Percentiles rank a stretch among this genome's conserved stretches.
These are phyloP conservation scores for Chenopodium formosanum DNA, from an alignment of 148 eudicot species.

Conservation along the genomic window DNA sequence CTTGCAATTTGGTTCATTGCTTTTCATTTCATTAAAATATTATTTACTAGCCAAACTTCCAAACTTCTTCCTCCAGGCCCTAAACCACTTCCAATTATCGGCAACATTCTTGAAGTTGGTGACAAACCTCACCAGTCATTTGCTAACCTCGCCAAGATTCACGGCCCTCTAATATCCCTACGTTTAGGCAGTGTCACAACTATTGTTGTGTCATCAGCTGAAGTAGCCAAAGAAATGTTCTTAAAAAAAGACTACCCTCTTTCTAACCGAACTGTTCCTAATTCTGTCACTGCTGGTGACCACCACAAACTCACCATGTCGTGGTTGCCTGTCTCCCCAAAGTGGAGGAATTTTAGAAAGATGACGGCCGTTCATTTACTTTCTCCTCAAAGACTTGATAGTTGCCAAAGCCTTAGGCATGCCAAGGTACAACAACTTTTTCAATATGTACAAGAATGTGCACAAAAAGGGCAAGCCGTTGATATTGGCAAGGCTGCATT, in stretches of 20 bases:
- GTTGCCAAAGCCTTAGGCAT: conserved; percentile 21
- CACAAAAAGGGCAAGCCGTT: conserved; percentile 9
- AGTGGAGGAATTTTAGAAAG: conserved; percentile 19
- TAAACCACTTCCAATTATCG: conserved; percentile 39
- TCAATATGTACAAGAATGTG: conserved; percentile 9
- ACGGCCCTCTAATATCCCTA: conserved; percentile 40
- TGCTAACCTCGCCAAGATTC: conserved; percentile 31
- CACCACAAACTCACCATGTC: conserved; percentile 25
- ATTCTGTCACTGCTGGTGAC: conserved; percentile 24
- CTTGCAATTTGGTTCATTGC: background rate
- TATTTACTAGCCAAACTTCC: background rate
- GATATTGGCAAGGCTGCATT: conserved; percentile 28
- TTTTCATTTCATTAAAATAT: background rate
- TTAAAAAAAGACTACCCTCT: conserved; percentile 21
- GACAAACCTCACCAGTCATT: conserved; percentile 42
- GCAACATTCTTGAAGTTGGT: conserved; percentile 42
- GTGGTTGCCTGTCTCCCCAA: conserved; percentile 21
- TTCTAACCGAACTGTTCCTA: conserved; percentile 29
- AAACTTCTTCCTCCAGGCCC: conserved; percentile 38
- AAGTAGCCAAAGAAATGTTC: conserved; percentile 40
- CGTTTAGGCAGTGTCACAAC: conserved; percentile 37
- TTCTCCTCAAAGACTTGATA: conserved; percentile 20
- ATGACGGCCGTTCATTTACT: conserved; percentile 23
- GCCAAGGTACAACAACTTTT: conserved; percentile 21
- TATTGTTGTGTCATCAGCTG: conserved; percentile 37